These are phyloP conservation scores for Allium cepa DNA, from an alignment of 106 monocot genomes.

Conservation along the genomic window DNA sequence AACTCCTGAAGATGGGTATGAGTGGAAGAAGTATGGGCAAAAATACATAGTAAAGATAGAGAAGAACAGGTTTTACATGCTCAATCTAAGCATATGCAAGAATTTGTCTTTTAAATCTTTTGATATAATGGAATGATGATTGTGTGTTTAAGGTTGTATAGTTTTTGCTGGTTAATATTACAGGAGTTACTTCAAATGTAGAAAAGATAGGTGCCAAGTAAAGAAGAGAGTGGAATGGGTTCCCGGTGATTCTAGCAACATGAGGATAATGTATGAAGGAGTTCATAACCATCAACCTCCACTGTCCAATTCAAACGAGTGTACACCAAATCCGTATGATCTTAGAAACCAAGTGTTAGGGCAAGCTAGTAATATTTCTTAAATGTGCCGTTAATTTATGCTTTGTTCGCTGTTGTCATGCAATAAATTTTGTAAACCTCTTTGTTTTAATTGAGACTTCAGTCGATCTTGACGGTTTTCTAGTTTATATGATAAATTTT, in stretches of 20 bases:
- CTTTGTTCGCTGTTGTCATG: too few relatives aligned
- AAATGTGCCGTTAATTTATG: background rate
- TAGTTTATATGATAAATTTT: too few relatives aligned
- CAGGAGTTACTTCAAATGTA: constrained; percentile 56
- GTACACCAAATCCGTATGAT: constrained; percentile 12
- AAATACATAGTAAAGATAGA: constrained; percentile 26
- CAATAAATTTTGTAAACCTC: too few relatives aligned
- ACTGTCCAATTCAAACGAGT: background rate
- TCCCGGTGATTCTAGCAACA: constrained; percentile 13
- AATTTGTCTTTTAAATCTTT: too few relatives aligned
- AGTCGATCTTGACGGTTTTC: too few relatives aligned
- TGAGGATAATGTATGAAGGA: constrained; percentile 34
- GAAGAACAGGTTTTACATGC: constrained; percentile 21
- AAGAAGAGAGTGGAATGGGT: constrained; percentile 60
- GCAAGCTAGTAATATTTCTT: background rate
- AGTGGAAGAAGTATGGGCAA: constrained; percentile 64
- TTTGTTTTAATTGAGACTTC: background rate
- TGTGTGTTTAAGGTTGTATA: too few relatives aligned
- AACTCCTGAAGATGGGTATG: constrained; percentile 40
- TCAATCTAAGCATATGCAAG: background rate
- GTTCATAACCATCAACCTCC: constrained; percentile 20
- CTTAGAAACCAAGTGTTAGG: constrained; percentile 24
- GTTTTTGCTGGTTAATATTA: too few relatives aligned
- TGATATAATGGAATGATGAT: constrained; percentile 1
- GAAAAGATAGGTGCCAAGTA: constrained; percentile 23